Evolutionary conservation across 257 asterid genomes (phyloP).

Genomic region (Nicotiana obtusifolia): DNA sequence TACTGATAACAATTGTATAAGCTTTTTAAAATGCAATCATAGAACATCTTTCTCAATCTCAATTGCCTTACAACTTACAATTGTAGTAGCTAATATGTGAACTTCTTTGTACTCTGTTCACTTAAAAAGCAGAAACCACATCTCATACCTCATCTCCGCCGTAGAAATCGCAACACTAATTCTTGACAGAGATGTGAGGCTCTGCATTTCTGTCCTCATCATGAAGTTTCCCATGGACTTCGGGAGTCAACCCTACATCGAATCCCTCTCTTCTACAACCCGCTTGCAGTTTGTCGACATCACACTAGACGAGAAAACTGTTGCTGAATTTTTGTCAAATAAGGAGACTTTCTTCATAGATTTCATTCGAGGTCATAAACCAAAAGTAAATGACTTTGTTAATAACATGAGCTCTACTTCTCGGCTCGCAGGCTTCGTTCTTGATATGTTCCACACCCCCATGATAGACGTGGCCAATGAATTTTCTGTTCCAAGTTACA

Average conservation of each 20-base stretch:
- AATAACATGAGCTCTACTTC: not conserved
- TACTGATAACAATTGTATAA: no score
- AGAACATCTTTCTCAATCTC: no score
- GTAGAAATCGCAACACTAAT: constrained; percentile 17
- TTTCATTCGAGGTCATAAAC: constrained; percentile 1
- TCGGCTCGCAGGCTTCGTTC: constrained; percentile 21
- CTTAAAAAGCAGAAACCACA: constrained; percentile 3
- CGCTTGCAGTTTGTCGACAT: not conserved
- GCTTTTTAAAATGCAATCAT: no score
- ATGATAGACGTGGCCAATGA: constrained; percentile 35
- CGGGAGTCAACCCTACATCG: not conserved
- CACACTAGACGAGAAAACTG: not conserved
- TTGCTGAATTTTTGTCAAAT: not conserved
- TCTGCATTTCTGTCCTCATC: constrained; percentile 12
- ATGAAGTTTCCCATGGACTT: constrained; percentile 16
- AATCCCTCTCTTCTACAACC: not conserved
- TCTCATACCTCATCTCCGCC: constrained; percentile 11
- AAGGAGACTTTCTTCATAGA: not conserved
- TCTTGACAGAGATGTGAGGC: not conserved
- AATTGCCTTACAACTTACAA: no score
- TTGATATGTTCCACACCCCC: constrained; percentile 34
- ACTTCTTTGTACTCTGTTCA: not conserved
- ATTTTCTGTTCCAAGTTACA: constrained; percentile 29
- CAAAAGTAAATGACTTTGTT: not conserved
- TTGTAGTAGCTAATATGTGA: no score